These are phyloP conservation scores for Plenodomus lindquistii DNA, from an alignment of 2,329 filamentous ascomycete genomes.

Conservation along the genomic window DNA sequence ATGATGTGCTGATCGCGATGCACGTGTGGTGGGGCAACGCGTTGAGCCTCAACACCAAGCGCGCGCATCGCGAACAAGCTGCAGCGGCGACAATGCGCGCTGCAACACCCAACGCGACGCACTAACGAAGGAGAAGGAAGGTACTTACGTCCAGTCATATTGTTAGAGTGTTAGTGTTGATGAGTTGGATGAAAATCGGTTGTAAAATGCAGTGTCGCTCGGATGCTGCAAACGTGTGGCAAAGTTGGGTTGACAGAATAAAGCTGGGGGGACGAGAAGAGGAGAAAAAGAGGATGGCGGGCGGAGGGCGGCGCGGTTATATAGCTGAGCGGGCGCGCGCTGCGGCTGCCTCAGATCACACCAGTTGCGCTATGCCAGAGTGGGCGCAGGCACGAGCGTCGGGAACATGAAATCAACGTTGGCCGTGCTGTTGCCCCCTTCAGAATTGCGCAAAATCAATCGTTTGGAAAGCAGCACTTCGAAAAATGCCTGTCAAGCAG, in stretches of 20 bases:
- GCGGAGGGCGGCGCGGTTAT: conserved; percentile 17
- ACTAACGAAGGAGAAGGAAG: conserved; percentile 9
- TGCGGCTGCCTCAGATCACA: conserved; percentile 34
- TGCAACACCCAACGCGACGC: conserved; percentile 20
- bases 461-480: conserved; percentile 25
- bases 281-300: conserved; percentile 12
- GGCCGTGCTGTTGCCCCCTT: conserved; percentile 9
- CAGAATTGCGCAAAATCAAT: conserved; percentile 21
- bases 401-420: conserved; percentile 21
- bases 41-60: conserved; percentile 35
- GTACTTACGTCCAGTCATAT: conserved; percentile 53
- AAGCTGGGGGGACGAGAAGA: conserved; percentile 19
- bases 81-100: conserved; percentile 8
- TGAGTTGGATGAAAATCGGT: conserved; percentile 21
- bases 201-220: not conserved
- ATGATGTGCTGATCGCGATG: conserved; percentile 17
- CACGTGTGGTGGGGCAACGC: conserved; percentile 21
- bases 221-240: not conserved
- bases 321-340: conserved; percentile 25
- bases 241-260: conserved; percentile 13
- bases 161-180: conserved; percentile 33
- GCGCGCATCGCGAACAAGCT: conserved; percentile 19
- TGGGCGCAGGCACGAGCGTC: conserved; percentile 18
- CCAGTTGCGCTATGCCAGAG: conserved; percentile 27
- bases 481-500: not conserved